Evolutionary conservation across 2,329 filamentous ascomycete species (phyloP), one percentile per base, ranked within the genome.

Genomic region (Domatiomyces catenatus): DNA sequence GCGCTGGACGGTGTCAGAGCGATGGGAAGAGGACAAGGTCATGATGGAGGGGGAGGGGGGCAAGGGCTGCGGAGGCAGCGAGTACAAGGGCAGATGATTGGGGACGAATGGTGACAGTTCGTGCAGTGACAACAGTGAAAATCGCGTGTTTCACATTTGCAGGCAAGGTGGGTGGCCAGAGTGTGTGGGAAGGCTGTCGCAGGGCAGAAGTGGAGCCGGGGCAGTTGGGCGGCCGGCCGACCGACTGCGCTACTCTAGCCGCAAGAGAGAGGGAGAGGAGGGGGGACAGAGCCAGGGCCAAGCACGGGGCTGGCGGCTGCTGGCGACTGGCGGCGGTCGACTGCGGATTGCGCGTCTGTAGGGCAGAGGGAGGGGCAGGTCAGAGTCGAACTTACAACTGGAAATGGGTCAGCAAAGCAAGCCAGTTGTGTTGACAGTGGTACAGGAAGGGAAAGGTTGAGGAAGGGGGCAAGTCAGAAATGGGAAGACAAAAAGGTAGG

Each of bases 1-100:
- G 69, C 86, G 85, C 85, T 90, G 75, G 50, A 62, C 59, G 58
- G 60, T 66, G 66, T 65, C 55, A 58, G 59, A 54, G 59, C 51
- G 50, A 45, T 42, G 47, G 28, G 44, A 46, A 32, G 47, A 28
- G 36, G 52, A 50, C 42, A 54, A 32, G 45, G 49, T 51, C 48
- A 52, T 54, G 48, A 49, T 51, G 48, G 47, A 50, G 53, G 46
- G 52, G 48, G 48, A 39, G 44, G 55, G 51, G 22, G 22, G 22
- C 6, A 50, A 50, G 44, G 28, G 32, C 12, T 39, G 32, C 10
- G 32, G 3, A 5, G 3, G 32, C 32, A 26, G 8, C 44, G 10
- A 46, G 24, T 8, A 2, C 15, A 20, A 42, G n/a, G 24, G 5
- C 32, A 32, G 26, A 48, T n/a, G 19, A 32, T 46, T 32, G 15